Percentiles rank a stretch among this genome's conserved stretches.
These are phyloP conservation scores for Colletotrichum tabaci DNA, from an alignment of 2,329 filamentous ascomycete species.

Conservation along the genomic window DNA sequence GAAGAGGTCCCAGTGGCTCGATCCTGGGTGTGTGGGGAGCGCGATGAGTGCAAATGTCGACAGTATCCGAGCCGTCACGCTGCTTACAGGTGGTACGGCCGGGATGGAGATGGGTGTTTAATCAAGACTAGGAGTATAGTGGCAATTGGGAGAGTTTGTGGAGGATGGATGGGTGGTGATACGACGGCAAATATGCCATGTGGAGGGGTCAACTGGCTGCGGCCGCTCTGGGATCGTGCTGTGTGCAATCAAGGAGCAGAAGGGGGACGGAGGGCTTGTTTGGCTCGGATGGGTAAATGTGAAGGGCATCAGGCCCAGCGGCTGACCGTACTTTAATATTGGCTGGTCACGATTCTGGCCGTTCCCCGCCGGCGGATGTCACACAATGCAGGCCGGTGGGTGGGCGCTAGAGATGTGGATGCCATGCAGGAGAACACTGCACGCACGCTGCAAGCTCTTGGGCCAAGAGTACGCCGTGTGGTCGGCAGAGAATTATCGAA, in stretches of 20 bases:
- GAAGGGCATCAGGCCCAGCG: conserved; percentile 55
- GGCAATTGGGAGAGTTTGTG: conserved; percentile 16
- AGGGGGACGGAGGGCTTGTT: conserved; percentile 38
- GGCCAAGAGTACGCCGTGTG: conserved; percentile 21
- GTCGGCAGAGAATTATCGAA: conserved; percentile 38
- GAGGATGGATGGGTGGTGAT: conserved; percentile 39
- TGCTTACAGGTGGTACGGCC: conserved; percentile 29
- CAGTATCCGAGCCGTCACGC: conserved; percentile 24
- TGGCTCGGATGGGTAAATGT: conserved; percentile 44
- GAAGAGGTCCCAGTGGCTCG: conserved; percentile 32
- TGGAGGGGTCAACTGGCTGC: conserved; percentile 44
- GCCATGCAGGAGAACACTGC: conserved; percentile 39
- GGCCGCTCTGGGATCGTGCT: conserved; percentile 36
- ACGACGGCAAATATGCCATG: conserved; percentile 50
- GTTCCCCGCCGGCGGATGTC: conserved; percentile 58
- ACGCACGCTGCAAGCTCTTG: conserved; percentile 40
- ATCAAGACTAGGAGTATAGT: conserved; percentile 17
- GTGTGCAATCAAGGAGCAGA: conserved; percentile 47
- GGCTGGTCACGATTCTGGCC: conserved; percentile 58
- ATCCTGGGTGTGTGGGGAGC: conserved; percentile 25
- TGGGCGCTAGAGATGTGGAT: conserved; percentile 48
- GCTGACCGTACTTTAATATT: conserved; percentile 68
- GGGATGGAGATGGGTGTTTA: conserved; percentile 15
- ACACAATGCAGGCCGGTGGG: conserved; percentile 46
- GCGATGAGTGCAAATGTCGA: conserved; percentile 24